Conservation (phyloP, 495 filamentous ascomycete species). For the Chaetomium fimeti region DNA sequence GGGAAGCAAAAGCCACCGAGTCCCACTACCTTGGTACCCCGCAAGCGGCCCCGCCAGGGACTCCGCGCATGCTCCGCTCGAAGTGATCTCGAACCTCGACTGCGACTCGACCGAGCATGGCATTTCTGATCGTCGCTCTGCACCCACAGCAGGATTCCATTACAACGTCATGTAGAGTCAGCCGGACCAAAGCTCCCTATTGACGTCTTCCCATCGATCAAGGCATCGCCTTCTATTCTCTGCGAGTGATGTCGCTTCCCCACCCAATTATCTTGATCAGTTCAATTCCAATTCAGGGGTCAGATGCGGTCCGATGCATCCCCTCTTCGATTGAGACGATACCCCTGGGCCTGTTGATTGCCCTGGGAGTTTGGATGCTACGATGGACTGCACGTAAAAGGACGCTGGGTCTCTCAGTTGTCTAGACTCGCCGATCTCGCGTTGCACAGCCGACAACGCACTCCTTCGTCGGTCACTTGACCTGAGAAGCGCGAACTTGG, state of each 20-base stretch:
- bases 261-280: not conserved
- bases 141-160: conserved; percentile 7
- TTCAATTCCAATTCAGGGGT: not conserved
- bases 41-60: conserved; percentile 3
- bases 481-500: not conserved
- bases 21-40: conserved; percentile 3
- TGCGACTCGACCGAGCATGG: not conserved
- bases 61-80: conserved; percentile 1
- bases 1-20: conserved; percentile 15
- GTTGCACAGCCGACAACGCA: not conserved
- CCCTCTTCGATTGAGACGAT: not conserved
- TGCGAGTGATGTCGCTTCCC: not conserved
- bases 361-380: no score
- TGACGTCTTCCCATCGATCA: conserved; percentile 9
- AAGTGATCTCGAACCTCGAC: conserved; percentile 8
- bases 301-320: not conserved
- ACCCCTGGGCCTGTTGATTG: not conserved
- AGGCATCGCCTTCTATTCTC: not conserved
- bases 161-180: conserved; percentile 13
- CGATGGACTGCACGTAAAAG: not conserved
- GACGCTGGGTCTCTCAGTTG: not conserved
- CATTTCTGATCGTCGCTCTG: conserved; percentile 13
- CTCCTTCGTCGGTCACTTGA: not conserved
- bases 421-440: conserved; percentile 23
- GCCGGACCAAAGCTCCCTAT: not conserved